Conservation (phyloP, 2,329 filamentous ascomycete genomes). For the Fusarium sp. region DNA sequence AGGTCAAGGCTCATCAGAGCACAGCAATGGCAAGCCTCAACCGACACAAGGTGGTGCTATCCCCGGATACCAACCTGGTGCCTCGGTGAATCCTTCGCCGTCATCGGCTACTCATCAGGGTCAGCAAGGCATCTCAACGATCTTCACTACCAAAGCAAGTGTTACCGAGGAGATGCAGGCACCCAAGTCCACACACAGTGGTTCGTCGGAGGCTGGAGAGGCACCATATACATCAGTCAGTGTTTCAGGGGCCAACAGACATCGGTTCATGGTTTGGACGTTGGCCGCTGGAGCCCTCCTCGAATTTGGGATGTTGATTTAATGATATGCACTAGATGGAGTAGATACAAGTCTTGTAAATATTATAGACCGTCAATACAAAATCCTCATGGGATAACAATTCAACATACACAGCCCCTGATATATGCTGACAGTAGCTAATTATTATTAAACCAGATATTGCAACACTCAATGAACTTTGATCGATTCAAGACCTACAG, state of each 20-base stretch:
- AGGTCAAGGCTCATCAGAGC: background rate
- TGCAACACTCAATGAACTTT: accelerated
- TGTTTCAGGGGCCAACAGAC: background rate
- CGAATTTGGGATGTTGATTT: background rate
- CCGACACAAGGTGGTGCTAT: background rate
- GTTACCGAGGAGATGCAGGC: background rate
- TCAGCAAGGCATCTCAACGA: background rate
- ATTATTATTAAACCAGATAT: background rate
- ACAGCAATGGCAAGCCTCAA: background rate
- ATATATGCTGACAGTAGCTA: accelerated
- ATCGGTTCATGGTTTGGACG: background rate
- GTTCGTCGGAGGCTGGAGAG: background rate
- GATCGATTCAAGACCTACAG: no score
- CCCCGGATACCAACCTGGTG: background rate
- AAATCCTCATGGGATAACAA: accelerated
- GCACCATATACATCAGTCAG: background rate
- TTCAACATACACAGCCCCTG: background rate
- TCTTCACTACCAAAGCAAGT: background rate
- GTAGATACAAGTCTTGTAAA: background rate
- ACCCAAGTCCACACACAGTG: background rate
- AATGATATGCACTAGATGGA: accelerated
- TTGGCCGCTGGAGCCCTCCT: background rate
- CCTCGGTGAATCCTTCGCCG: background rate
- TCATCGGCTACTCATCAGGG: background rate
- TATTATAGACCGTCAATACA: background rate